Evolutionary conservation across 176 grass and related monocot genomes (phyloP), one percentile per base, ranked within the genome.

Genomic region (Phragmites australis): DNA sequence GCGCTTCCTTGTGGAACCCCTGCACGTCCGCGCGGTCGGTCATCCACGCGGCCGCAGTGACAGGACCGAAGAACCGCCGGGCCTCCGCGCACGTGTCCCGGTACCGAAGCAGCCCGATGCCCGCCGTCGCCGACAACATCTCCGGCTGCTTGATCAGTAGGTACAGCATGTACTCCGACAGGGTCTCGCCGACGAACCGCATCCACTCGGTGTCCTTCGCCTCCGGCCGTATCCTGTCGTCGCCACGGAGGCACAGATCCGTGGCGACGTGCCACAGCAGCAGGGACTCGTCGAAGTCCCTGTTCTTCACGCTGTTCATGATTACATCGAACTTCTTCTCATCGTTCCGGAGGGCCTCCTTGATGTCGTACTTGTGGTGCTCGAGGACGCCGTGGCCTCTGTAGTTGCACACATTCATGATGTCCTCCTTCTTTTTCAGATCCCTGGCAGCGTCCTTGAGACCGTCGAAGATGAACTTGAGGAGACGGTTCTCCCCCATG

Each of bases 161-260:
- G 66, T 89, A 89, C 1, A 89, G 30, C 88, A 89, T 82, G 83
- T 89, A 89, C 65, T 89, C 88, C 0, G 83, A 86, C 42, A 89
- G 8, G 23, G 70, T 77, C 41, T 15, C 0, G 71, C 0, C 27
- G 21, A 89, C 43, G 0, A 0, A 0, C 1, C 0, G 10, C 40
- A 4, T 1, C 9, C 9, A 1, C 0, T 1, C 0, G 23, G 7
- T 23, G 0, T 51, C 3, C 0, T 3, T 0, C 8, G 0, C 0
- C 4, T 0, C 3, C 14, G 53, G 0, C 0, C 2, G 34, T 11
- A 10, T 0, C 11, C 17, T 6, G 17, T 60, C 37, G 8, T 2
- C 0, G 45, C 7, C 17, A n/a, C n/a, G n/a, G 9, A 7, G 13
- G 84, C 86, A 80, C 1, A 88, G 69, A 76, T 84, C 81, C 0